Base-by-base conservation (phyloP, 2,329 filamentous ascomycete genomes). In the Alternaria angustiovoidea region DNA sequence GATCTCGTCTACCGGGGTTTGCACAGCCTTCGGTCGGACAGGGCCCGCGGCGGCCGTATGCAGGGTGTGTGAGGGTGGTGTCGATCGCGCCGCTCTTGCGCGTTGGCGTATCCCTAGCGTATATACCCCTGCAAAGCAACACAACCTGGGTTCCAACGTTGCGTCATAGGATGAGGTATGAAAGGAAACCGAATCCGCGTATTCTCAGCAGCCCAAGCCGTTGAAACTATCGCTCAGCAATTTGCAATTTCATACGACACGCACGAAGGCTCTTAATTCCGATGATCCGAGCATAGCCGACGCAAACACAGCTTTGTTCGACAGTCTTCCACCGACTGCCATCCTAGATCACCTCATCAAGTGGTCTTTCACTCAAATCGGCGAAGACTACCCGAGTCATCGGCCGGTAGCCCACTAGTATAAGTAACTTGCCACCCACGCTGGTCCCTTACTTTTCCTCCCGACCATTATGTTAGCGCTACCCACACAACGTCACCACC, bases 341-440 rank as follows among this genome's bases (percentile, higher is more conserved):
- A 65, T 58, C 43, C 55, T 61, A 68, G 67, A 74, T 77, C 72
- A 76, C 74, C 70, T 73, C 73, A 76, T 73, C 73, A 67, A 66
- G 64, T 62, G 41, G 57, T 64, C 54, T 55, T 61, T 61, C 59
- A 54, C 57, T 64, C 59, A 59, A 65, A 65, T 69, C 68, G 68
- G 67, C 63, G 67, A 66, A 36, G 61, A 67, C 62, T 67, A 49
- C 60, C 73, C 73, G 73, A 74, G 70, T 71, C 68, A 68, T 70
- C 68, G 66, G 60, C 64, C 62, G 62, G 62, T 70, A 63, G 63
- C 64, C 69, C 65, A 63, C 65, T 72, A 72, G 65, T 78, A 78
- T 77, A 78, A 76, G 65, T 54, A 66, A 69, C 71, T 78, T 64
- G 76, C 76, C 76, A 78, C 76, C 75, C 72, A 71, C 68, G 58